phyloP scores from a whole-genome alignment of 2,329 filamentous ascomycete species.

The Alternaria atra region DNA sequence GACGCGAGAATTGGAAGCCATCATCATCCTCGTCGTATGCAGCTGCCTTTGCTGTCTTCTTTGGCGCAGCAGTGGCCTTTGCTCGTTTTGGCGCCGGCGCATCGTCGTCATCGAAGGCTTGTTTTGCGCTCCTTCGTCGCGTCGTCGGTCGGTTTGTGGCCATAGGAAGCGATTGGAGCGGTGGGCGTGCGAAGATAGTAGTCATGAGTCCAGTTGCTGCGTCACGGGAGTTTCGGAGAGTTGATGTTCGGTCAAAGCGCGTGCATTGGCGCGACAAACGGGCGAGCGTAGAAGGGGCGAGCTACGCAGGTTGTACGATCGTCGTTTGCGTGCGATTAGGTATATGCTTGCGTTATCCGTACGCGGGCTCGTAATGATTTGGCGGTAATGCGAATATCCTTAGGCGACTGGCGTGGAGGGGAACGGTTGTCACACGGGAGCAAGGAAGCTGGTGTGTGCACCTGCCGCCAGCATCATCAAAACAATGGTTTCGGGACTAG shows the following conservation, averaged over 20 bases:
- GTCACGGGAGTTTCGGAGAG: constrained; percentile 28
- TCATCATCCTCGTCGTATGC: constrained; percentile 59
- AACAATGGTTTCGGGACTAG: constrained; percentile 23
- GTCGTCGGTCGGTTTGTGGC: constrained; percentile 54
- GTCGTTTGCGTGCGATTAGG: constrained; percentile 11
- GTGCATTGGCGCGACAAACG: constrained; percentile 44
- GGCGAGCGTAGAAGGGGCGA: constrained; percentile 17
- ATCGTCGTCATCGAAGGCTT: constrained; percentile 56
- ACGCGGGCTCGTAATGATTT: constrained; percentile 38
- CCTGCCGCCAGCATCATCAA: constrained; percentile 24
- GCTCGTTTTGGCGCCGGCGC: constrained; percentile 55
- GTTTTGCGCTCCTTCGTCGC: constrained; percentile 58
- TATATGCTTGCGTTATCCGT: constrained; percentile 12
- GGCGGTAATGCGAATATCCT: constrained; percentile 46
- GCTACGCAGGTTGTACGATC: constrained; percentile 15
- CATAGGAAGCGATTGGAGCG: constrained; percentile 59
- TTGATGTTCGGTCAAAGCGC: constrained; percentile 43
- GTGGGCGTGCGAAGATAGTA: constrained; percentile 49
- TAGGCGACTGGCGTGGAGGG: constrained; percentile 32
- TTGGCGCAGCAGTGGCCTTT: constrained; percentile 49
- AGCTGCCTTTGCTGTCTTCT: constrained; percentile 50
- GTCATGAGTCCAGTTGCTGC: constrained; percentile 48
- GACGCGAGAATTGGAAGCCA: constrained; percentile 59
- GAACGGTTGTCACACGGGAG: constrained; percentile 37
- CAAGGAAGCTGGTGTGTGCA: constrained; percentile 36